Evolutionary conservation across 768 basidiomycete genomes (phyloP).

Genomic region (Leccinum longicurvipes): DNA sequence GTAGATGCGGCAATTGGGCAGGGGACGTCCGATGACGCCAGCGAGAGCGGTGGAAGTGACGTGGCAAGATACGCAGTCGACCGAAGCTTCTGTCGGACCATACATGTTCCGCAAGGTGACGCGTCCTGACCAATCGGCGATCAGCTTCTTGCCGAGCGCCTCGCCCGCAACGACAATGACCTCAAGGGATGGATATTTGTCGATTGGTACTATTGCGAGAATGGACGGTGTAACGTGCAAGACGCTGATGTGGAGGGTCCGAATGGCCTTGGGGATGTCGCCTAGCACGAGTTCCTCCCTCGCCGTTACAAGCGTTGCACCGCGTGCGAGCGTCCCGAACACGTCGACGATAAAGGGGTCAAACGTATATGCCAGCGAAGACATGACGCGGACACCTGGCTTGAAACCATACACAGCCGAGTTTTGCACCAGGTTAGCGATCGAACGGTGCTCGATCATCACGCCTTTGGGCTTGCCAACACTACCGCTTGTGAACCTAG

Average conservation of each 20-base stretch:
- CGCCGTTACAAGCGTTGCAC: slow-evolving; percentile 20
- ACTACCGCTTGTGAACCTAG: slow-evolving; percentile 23
- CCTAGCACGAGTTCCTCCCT: slow-evolving; percentile 29
- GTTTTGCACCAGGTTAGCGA: slow-evolving; percentile 20
- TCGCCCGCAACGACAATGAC: slow-evolving; percentile 28
- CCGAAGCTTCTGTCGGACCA: slow-evolving; percentile 32
- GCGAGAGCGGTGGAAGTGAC: slow-evolving; percentile 17
- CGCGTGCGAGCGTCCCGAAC: slow-evolving; percentile 19
- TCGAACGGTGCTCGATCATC: slow-evolving; percentile 23
- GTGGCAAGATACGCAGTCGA: slow-evolving; percentile 29
- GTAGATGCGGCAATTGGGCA: slow-evolving; percentile 30
- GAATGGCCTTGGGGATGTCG: slow-evolving; percentile 27
- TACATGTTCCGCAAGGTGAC: slow-evolving; percentile 33
- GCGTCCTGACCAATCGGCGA: slow-evolving; percentile 23
- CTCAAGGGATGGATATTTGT: slow-evolving; percentile 25
- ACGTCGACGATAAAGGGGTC: slow-evolving; percentile 22
- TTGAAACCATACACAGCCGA: slow-evolving; percentile 22
- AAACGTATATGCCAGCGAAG: slow-evolving; percentile 29
- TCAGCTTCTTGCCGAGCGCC: slow-evolving; percentile 21
- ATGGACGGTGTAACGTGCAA: slow-evolving; percentile 32
- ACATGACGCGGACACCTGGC: slow-evolving; percentile 25
- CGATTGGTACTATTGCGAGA: slow-evolving; percentile 24
- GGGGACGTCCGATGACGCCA: slow-evolving; percentile 30
- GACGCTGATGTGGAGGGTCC: slow-evolving; percentile 23
- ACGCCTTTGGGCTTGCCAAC: slow-evolving; percentile 24